Conservation (phyloP, 768 basidiomycete genomes). For the Piloderma croceum region DNA sequence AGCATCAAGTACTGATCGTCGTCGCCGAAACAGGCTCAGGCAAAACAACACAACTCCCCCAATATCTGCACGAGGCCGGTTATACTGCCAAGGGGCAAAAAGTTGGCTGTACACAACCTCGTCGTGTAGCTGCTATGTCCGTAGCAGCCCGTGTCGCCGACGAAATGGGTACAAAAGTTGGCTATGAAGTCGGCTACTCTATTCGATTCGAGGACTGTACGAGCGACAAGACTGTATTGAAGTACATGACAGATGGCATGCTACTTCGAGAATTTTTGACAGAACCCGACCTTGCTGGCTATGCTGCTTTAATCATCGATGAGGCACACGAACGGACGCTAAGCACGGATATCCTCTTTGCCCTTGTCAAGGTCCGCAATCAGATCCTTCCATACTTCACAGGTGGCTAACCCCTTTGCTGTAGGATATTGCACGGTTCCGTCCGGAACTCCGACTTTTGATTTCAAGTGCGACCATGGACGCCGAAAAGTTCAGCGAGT, state of each 20-base stretch:
- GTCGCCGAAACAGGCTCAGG: slow-evolving; percentile 99
- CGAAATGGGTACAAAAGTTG: slow-evolving; percentile 96
- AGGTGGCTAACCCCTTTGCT: slow-evolving; percentile 22
- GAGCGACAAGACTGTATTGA: slow-evolving; percentile 96
- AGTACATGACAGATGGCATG: slow-evolving; percentile 99
- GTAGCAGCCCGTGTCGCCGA: slow-evolving; percentile 99
- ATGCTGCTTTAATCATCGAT: slow-evolving; percentile 93
- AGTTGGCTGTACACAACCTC: slow-evolving; percentile 95
- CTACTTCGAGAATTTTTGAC: slow-evolving; percentile 94
- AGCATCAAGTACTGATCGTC: slow-evolving; percentile 94
- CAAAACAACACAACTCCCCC: slow-evolving; percentile 97
- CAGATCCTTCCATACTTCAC: slow-evolving; percentile 5
- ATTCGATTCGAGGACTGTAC: slow-evolving; percentile 99
- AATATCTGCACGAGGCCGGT: slow-evolving; percentile 97
- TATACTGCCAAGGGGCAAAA: slow-evolving; percentile 85
- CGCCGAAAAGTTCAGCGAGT: slow-evolving; percentile 95
- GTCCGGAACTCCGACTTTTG: slow-evolving; percentile 87
- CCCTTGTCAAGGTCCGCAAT: slow-evolving; percentile 88
- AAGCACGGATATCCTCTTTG: slow-evolving; percentile 97
- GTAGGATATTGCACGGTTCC: slow-evolving; percentile 93
- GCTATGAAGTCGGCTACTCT: slow-evolving; percentile 98
- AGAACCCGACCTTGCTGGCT: slow-evolving; percentile 93
- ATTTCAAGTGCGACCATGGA: slow-evolving; percentile 98
- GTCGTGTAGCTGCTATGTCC: slow-evolving; percentile 98
- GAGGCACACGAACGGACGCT: slow-evolving; percentile 98